Percentiles rank a stretch among this genome's conserved stretches.
phyloP scores from a whole-genome alignment of 768 basidiomycete species.

The Flagelloscypha sp. region DNA sequence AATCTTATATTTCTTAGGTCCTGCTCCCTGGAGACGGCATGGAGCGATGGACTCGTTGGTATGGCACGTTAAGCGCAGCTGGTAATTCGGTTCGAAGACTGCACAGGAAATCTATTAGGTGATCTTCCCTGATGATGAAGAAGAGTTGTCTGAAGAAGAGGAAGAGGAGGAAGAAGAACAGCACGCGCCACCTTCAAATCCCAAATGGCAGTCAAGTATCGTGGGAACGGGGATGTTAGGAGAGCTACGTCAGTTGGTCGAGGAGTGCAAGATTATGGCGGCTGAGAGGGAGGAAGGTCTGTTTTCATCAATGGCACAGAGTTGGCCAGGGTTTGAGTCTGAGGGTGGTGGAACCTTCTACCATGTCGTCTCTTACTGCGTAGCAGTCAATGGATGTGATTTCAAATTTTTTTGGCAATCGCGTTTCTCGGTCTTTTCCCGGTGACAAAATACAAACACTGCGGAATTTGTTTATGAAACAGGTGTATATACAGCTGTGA shows the following conservation, averaged over 20 bases:
- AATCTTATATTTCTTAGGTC: constrained; percentile 15
- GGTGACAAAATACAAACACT: too few relatives aligned
- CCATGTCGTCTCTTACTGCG: too few relatives aligned
- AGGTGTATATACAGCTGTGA: too few relatives aligned
- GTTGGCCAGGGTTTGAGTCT: too few relatives aligned
- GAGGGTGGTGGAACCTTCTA: too few relatives aligned
- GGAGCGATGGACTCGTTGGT: constrained; percentile 67
- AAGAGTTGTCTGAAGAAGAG: constrained; percentile 16
- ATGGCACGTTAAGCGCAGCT: constrained; percentile 39
- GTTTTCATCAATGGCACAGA: too few relatives aligned
- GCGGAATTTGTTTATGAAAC: too few relatives aligned
- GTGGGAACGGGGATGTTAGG: constrained; percentile 12
- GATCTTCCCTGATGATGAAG: constrained; percentile 24
- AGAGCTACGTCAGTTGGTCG: constrained; percentile 27
- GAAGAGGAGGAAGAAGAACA: constrained; percentile 23
- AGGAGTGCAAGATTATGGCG: constrained; percentile 28
- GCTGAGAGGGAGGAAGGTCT: constrained; percentile 11
- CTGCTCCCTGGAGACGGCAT: constrained; percentile 11
- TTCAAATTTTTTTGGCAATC: too few relatives aligned
- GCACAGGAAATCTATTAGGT: constrained; percentile 60
- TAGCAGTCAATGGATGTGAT: too few relatives aligned
- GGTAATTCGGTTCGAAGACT: constrained; percentile 63
- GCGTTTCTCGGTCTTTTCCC: too few relatives aligned
- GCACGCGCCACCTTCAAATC: too few relatives aligned
- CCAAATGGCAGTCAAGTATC: too few relatives aligned